Evolutionary conservation across 1,284 basidiomycete species (phyloP), one percentile per base, ranked within the genome.

Genomic region (Salmacisia buchloeana): DNA sequence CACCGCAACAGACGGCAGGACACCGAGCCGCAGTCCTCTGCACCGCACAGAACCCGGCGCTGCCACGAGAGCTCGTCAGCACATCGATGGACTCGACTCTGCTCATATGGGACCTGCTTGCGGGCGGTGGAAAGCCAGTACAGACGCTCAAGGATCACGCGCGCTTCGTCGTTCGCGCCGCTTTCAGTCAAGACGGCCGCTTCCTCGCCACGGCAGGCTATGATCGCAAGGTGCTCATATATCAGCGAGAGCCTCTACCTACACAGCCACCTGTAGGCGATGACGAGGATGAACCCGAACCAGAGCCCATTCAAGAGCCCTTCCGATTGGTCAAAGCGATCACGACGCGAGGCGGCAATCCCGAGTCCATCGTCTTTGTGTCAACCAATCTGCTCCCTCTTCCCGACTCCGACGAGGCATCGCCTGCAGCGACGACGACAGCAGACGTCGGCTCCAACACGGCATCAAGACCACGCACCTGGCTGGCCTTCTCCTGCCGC

Each of bases 191-290:
- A 23, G 66, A 60, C 29, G 76, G 75, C 1, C 63, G 68, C 39
- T 78, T 64, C 41, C 25, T 78, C 45, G 75, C 75, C 3, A 70
- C 66, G 29, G 72, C 73, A 2, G 69, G 71, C 18, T 78, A 78
- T 56, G 76, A 78, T 58, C 68, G 67, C 41, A 69, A 66, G 58
- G 45, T 78, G 10, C 36, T 67, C 10, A 59, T 78, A n/a, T 78
- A 76, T 59, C 45, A 70, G 29, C 60, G 72, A n/a, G 35, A 29
- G 0, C 68, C 41, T 23, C 6, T 18, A 43, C 61, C 15, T 29
- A 34, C 39, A 5, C 36, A 13, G 12, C 33, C 25, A 31, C n/a
- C 52, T 2, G 60, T 27, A 2, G 25, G 35, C 13, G 64, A 57
- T 31, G 61, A 60, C 13, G 34, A 52, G 21, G 60, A 39, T 36